A percentile compares a stretch with the other conserved stretches of the same genome.
Conservation (phyloP, 2,329 filamentous ascomycete genomes). For the Lojkania enalia region DNA sequence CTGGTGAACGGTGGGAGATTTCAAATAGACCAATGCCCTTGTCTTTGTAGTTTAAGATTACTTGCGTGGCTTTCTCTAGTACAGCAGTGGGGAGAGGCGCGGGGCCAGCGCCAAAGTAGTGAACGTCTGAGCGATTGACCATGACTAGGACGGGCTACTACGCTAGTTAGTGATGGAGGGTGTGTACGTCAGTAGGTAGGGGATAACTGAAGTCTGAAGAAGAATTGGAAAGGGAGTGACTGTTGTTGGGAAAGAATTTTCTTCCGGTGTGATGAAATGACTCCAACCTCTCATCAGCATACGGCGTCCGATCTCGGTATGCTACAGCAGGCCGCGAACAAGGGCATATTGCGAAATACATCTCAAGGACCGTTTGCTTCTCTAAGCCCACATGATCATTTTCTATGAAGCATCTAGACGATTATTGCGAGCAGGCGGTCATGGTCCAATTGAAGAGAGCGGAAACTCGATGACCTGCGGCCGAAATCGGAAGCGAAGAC, state of each 20-base stretch:
- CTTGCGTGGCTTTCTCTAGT: conserved; percentile 73
- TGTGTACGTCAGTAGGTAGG: neutral
- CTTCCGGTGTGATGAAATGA: conserved; percentile 33
- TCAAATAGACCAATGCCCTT: conserved; percentile 86
- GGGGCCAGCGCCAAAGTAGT: conserved; percentile 89
- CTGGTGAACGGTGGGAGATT: conserved; percentile 82
- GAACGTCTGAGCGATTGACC: conserved; percentile 73
- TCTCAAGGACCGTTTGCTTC: conserved; percentile 1
- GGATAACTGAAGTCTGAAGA: neutral
- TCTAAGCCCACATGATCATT: neutral
- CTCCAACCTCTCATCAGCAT: conserved; percentile 21
- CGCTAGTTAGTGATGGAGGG: neutral
- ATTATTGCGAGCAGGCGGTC: conserved; percentile 21
- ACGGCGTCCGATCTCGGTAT: conserved; percentile 27
- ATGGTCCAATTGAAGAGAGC: conserved; percentile 29
- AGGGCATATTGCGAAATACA: conserved; percentile 1
- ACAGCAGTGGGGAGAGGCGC: conserved; percentile 82
- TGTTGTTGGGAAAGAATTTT: conserved; percentile 16
- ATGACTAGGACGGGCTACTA: conserved; percentile 49
- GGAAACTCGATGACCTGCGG: conserved; percentile 33
- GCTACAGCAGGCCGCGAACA: neutral
- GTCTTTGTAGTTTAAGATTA: conserved; percentile 78
- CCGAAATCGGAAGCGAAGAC: conserved; percentile 34
- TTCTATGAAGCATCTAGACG: conserved; percentile 15
- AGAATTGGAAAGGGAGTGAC: conserved; percentile 1